These are phyloP conservation scores for Paulownia fortunei DNA, from an alignment of 257 asterid genomes.

Conservation along the genomic window DNA sequence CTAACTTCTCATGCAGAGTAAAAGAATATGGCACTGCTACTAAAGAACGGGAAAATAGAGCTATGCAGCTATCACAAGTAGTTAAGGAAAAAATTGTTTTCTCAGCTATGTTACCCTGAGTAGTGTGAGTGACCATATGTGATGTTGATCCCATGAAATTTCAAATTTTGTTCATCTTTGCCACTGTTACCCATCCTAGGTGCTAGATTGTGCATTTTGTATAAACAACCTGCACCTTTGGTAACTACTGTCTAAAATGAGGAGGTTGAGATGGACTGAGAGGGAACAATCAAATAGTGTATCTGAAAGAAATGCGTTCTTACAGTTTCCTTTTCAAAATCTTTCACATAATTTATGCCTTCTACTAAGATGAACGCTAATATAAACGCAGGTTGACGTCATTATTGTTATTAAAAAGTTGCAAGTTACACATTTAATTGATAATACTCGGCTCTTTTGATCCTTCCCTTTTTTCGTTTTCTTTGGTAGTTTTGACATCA, in stretches of 20 bases:
- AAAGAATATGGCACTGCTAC: neutral
- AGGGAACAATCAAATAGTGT: neutral
- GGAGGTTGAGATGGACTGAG: neutral
- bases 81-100: neutral
- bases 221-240: conserved; percentile 1
- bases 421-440: neutral
- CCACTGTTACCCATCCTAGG: neutral
- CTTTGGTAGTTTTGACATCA: conserved; percentile 1
- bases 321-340: neutral
- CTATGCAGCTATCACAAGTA: neutral
- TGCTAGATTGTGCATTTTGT: neutral
- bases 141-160: neutral
- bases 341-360: neutral
- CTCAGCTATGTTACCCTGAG: neutral
- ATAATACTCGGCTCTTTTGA: neutral
- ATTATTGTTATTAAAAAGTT: neutral
- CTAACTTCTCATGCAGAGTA: neutral
- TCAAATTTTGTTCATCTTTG: neutral
- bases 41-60: neutral
- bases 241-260: neutral
- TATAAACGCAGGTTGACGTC: neutral
- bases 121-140: conserved; percentile 14
- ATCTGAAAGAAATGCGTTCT: conserved; percentile 10
- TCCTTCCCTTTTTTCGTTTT: neutral
- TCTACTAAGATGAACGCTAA: neutral